phyloP scores from a whole-genome alignment of 2,329 filamentous ascomycete species.

The Neospermospora avenae region DNA sequence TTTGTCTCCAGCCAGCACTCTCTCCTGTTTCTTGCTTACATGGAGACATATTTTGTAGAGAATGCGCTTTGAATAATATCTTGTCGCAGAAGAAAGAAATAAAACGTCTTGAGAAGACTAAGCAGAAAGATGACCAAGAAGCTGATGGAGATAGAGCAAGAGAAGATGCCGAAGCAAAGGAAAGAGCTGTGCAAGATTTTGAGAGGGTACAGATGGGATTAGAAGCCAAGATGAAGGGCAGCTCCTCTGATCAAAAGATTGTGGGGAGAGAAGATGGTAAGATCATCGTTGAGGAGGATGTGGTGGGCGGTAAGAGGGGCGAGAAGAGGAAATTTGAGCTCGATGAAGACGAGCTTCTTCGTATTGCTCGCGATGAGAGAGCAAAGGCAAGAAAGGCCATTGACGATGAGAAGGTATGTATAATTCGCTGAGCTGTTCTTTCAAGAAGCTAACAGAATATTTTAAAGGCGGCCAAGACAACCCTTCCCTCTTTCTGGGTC shows the following conservation, averaged over 20 bases:
- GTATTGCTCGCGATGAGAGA: conserved; percentile 67
- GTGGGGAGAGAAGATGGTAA: conserved; percentile 43
- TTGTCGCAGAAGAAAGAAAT: conserved; percentile 89
- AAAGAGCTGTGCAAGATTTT: conserved; percentile 74
- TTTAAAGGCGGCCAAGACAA: conserved; percentile 54
- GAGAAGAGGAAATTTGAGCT: conserved; percentile 76
- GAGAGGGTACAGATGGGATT: conserved; percentile 77
- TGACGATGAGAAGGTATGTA: conserved; percentile 64
- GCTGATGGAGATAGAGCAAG: conserved; percentile 55
- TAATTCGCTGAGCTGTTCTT: conserved; percentile 4
- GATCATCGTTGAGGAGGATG: conserved; percentile 40
- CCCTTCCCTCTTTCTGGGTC: conserved; percentile 88
- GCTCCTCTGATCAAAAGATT: conserved; percentile 34
- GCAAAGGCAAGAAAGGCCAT: conserved; percentile 67
- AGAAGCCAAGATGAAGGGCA: conserved; percentile 37
- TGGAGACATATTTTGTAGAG: conserved; percentile 91
- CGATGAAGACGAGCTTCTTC: conserved; percentile 70
- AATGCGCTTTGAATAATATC: conserved; percentile 90
- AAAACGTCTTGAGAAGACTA: conserved; percentile 69
- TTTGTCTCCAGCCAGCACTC: conserved; percentile 79
- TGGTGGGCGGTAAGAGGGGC: conserved; percentile 37
- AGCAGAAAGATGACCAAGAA: conserved; percentile 60
- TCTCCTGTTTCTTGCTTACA: conserved; percentile 79
- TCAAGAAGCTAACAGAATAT: neutral
- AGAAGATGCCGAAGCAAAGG: conserved; percentile 66